Conservation (phyloP, 371 early-diverging fungal species). For the Chytridiales sp. region DNA sequence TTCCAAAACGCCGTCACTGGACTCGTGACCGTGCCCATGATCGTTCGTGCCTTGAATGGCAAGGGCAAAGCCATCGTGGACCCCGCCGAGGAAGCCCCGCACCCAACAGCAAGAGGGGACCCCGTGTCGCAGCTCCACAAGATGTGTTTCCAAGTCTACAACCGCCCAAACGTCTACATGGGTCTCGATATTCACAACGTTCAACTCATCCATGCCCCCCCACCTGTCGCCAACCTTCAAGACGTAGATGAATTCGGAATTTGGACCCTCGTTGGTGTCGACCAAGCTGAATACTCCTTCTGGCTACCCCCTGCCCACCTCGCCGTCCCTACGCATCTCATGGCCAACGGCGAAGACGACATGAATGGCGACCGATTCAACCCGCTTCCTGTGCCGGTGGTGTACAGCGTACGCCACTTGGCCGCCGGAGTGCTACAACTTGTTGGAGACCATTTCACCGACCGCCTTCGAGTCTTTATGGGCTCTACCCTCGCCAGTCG, state of each 20-base stretch:
- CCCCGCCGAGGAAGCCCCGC: constrained; percentile 14
- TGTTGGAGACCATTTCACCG: background rate
- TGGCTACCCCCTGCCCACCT: constrained; percentile 7
- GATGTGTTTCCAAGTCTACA: too few relatives aligned
- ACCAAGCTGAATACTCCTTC: constrained; percentile 1
- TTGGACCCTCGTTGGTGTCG: constrained; percentile 25
- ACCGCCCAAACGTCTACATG: too few relatives aligned
- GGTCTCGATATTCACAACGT: too few relatives aligned
- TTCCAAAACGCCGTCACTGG: constrained; percentile 33
- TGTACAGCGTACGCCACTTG: background rate
- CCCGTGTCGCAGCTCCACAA: constrained; percentile 90
- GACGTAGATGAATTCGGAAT: constrained; percentile 4
- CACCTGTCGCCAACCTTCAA: too few relatives aligned
- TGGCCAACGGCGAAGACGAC: background rate
- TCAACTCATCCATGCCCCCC: too few relatives aligned
- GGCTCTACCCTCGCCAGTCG: background rate
- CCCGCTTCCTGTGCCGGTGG: background rate
- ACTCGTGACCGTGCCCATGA: constrained; percentile 23
- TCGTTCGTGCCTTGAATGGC: constrained; percentile 58
- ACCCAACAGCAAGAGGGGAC: constrained; percentile 57
- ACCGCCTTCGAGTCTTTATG: background rate
- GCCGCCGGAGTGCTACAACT: background rate
- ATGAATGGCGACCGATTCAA: background rate
- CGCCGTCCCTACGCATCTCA: background rate
- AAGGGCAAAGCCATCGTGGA: constrained; percentile 13